phyloP scores from a whole-genome alignment of 2,329 filamentous ascomycete species.

The Leptographium lundbergii region DNA sequence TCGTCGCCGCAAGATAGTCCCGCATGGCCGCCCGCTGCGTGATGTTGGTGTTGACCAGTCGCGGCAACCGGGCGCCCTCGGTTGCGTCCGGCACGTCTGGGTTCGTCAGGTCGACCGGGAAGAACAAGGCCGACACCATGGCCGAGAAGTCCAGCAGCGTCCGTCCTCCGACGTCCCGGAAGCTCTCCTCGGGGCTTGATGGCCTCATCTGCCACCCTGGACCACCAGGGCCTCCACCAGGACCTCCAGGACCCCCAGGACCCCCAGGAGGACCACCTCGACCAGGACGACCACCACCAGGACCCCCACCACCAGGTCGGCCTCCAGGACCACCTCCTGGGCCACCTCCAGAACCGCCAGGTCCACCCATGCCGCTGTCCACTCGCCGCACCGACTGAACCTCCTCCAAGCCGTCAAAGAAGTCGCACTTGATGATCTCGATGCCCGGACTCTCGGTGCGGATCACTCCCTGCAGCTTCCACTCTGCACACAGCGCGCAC shows the following conservation, averaged over 20 bases:
- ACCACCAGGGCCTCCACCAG: not conserved
- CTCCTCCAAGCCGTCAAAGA: constrained; percentile 3
- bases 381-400: not conserved
- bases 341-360: not conserved
- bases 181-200: not conserved
- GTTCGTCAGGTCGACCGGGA: constrained; percentile 4
- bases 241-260: not conserved
- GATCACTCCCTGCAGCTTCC: constrained; percentile 3
- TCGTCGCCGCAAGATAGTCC: not conserved
- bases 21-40: not conserved
- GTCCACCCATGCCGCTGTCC: not conserved
- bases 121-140: constrained; percentile 6
- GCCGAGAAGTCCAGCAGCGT: constrained; percentile 2
- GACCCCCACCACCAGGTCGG: not conserved
- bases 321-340: not conserved
- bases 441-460: constrained; percentile 5
- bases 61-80: not conserved
- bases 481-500: not conserved
- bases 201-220: not conserved
- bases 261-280: not conserved
- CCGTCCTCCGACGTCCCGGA: constrained; percentile 1
- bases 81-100: not conserved
- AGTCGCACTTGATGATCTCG: constrained; percentile 7
- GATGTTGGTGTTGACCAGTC: not conserved
- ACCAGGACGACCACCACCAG: not conserved